Evolutionary conservation across 345 rosid species (phyloP).

Genomic region (Trapa bicornis): DNA sequence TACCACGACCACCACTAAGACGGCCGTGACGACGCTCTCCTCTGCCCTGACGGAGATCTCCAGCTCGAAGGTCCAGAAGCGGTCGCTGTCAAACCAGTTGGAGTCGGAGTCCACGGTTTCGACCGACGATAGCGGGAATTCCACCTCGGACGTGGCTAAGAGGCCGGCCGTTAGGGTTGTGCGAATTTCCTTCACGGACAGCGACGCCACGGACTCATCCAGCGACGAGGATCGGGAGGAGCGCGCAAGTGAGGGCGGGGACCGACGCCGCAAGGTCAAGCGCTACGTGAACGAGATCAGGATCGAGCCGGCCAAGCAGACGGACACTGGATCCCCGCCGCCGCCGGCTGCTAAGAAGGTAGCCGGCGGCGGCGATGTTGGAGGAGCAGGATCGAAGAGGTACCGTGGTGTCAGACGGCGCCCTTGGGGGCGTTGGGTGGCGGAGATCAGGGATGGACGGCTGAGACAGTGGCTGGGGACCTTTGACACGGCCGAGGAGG

Average conservation of each 20-base stretch:
- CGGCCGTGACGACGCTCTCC: constrained; percentile 11
- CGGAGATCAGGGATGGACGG: constrained; percentile 30
- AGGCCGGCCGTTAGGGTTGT: constrained; percentile 13
- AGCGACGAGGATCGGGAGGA: constrained; percentile 18
- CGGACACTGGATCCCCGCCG: constrained; percentile 5
- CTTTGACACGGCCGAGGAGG: constrained; percentile 31
- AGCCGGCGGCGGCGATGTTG: constrained; percentile 6
- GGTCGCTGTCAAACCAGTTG: constrained; percentile 4
- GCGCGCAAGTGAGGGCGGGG: neutral
- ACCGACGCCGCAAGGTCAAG: constrained; percentile 14
- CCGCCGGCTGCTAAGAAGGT: constrained; percentile 3
- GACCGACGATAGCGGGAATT: constrained; percentile 14
- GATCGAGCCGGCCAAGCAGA: constrained; percentile 10
- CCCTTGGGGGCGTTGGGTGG: constrained; percentile 38
- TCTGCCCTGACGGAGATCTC: constrained; percentile 5
- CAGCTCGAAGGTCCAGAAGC: constrained; percentile 3
- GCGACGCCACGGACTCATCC: constrained; percentile 33
- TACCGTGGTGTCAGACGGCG: constrained; percentile 31
- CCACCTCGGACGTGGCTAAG: constrained; percentile 1
- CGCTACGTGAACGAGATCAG: constrained; percentile 22
- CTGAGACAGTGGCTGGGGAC: constrained; percentile 28
- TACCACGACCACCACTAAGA: constrained; percentile 9
- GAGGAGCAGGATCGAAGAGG: constrained; percentile 15
- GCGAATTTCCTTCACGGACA: constrained; percentile 27
- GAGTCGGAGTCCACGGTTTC: constrained; percentile 14